Conservation (phyloP, 345 rosid genomes). For the Eucalyptus pauciflora region DNA sequence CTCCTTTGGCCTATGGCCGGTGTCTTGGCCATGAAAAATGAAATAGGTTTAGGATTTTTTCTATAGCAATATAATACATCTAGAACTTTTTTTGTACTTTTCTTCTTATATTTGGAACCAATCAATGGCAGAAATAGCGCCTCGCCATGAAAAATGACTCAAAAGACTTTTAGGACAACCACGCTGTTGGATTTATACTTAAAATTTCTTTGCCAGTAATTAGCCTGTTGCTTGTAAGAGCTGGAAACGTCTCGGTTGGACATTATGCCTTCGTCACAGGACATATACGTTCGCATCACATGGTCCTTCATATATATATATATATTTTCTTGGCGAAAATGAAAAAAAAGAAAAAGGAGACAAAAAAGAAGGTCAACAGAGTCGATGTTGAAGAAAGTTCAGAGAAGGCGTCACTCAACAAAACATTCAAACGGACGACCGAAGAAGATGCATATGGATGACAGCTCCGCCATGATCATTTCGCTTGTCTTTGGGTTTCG, state of each 20-base stretch:
- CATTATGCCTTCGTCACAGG: too few species aligned
- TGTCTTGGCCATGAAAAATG: too few species aligned
- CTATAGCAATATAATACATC: too few species aligned
- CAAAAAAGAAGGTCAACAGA: background rate
- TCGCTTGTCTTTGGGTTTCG: background rate
- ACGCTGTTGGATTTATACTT: background rate
- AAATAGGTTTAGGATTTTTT: too few species aligned
- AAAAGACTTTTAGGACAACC: fast-evolving
- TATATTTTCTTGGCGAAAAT: background rate
- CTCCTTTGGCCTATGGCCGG: too few species aligned
- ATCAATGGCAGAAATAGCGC: background rate
- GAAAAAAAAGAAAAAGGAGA: background rate
- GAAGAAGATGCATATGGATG: background rate
- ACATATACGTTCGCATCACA: too few species aligned
- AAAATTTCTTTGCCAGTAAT: background rate
- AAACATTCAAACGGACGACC: background rate
- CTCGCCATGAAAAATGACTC: background rate
- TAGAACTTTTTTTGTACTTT: background rate
- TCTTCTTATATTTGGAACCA: background rate
- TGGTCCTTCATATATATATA: too few species aligned
- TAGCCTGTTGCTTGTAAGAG: background rate
- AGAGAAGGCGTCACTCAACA: background rate
- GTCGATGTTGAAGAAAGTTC: background rate
- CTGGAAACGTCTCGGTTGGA: background rate
- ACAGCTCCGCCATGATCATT: background rate